phyloP scores from a whole-genome alignment of 768 basidiomycete species.

The Kwoniella sp. region DNA sequence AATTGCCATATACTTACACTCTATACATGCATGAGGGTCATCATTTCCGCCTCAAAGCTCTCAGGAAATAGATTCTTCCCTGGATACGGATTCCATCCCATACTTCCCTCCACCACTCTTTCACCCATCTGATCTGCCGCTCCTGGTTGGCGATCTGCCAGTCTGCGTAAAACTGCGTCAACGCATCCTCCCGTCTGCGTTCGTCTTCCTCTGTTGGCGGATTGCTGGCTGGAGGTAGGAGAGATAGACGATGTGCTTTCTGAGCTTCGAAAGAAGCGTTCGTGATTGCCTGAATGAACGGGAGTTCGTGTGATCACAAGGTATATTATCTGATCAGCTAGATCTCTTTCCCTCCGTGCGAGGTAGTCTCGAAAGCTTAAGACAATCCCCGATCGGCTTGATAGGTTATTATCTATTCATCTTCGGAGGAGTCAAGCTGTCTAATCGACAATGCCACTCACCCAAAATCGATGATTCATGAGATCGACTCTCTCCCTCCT shows the following conservation, averaged over 20 bases:
- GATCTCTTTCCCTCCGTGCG: too few species aligned
- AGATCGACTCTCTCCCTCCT: conserved; percentile 45
- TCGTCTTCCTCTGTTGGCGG: conserved; percentile 40
- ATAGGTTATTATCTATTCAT: too few species aligned
- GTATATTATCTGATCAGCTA: too few species aligned
- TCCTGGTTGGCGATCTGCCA: conserved; percentile 47
- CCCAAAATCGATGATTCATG: conserved; percentile 53
- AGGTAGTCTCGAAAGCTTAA: too few species aligned
- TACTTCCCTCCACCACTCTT: conserved; percentile 49
- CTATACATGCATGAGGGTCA: not conserved
- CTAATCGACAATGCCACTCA: conserved; percentile 21
- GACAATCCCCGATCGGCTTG: too few species aligned
- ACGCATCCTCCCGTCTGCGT: conserved; percentile 30
- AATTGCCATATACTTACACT: too few species aligned
- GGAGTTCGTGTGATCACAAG: too few species aligned
- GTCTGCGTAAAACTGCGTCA: conserved; percentile 49
- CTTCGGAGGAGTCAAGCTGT: too few species aligned
- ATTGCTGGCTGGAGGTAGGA: conserved; percentile 30
- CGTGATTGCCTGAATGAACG: conserved; percentile 36
- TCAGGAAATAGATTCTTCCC: conserved; percentile 33
- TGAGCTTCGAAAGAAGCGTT: conserved; percentile 45
- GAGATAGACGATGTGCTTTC: conserved; percentile 38
- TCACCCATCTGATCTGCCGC: conserved; percentile 42
- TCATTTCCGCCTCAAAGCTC: conserved; percentile 24
- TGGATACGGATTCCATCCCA: conserved; percentile 46